Evolutionary conservation across 257 asterid genomes (phyloP).

Genomic region (Catharanthus roseus): DNA sequence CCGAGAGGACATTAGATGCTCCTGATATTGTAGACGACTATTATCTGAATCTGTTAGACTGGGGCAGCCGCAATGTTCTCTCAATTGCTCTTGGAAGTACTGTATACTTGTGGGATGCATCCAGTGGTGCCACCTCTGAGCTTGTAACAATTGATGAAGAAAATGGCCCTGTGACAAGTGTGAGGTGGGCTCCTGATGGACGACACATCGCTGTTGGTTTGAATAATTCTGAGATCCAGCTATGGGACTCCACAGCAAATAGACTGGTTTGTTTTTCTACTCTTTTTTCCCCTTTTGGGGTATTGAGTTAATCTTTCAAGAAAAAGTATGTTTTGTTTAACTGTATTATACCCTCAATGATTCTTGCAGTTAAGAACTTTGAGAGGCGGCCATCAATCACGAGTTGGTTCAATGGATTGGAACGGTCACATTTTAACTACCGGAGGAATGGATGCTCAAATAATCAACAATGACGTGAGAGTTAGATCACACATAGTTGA

Average conservation of each 20-base stretch:
- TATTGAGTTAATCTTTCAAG: too few species aligned
- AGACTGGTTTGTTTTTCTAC: conserved; percentile 44
- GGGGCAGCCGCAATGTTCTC: conserved; percentile 92
- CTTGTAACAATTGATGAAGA: conserved; percentile 77
- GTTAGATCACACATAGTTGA: conserved; percentile 61
- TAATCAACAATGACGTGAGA: conserved; percentile 78
- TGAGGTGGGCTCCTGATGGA: conserved; percentile 97
- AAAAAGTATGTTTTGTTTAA: not conserved
- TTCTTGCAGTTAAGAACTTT: conserved; percentile 69
- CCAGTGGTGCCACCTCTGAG: conserved; percentile 69
- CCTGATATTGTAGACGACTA: conserved; percentile 87
- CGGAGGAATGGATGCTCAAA: conserved; percentile 92
- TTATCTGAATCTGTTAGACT: conserved; percentile 79
- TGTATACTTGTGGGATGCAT: conserved; percentile 88
- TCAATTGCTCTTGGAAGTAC: conserved; percentile 85
- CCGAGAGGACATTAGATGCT: conserved; percentile 92
- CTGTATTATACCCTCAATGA: conserved; percentile 6
- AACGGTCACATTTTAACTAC: conserved; percentile 80
- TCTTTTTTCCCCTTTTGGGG: not conserved
- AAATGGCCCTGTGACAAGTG: conserved; percentile 79
- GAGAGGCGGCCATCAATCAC: conserved; percentile 67
- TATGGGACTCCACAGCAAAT: conserved; percentile 84
- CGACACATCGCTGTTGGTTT: conserved; percentile 72
- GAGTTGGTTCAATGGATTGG: conserved; percentile 87
- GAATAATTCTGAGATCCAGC: conserved; percentile 81